Evolutionary conservation across 306 rosid species (phyloP), one percentile per base, ranked within the genome.

Genomic region (Sicyos baderoa): DNA sequence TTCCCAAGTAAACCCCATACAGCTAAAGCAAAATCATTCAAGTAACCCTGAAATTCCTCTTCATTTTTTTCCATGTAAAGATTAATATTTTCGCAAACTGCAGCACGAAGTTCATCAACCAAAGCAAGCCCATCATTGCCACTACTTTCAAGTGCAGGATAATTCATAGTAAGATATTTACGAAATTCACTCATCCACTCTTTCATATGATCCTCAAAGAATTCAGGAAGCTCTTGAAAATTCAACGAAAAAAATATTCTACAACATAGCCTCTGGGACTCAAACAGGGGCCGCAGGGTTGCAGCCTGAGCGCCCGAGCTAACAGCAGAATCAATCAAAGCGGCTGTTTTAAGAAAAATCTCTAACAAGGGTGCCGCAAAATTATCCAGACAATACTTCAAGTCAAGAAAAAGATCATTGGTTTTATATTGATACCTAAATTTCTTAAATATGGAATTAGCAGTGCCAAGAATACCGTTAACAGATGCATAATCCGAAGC

Each of bases 141-240:
- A 72, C 85, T 85, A 12, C 67, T 75, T 85, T 93, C 99, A 19
- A 93, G 91, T 4, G 75, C 71, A 1, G 89, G 90, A 68, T 93
- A 93, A 59, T 68, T 73, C 9, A 84, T 79, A 7, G 84, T 84
- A 0, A 93, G 83, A 27, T 90, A 93, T 57, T 90, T 90, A 40
- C 80, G 19, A 61, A 88, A 86, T 79, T 90, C 97, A 44, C 70
- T 71, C 96, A 93, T 88, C 97, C 97, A 93, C 83, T 90, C 99
- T 19, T 82, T 84, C 95, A 93, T 93, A 68, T 93, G 99, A 75
- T 93, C 97, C 96, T 90, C 96, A 44, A 93, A 93, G 70, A 85
- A 90, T 83, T 93, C 95, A 0, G 99, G 99, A 17, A 93, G 82
- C 80, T 93, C 99, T 67, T 93, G 99, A 75, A 85, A 90, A 74